Evolutionary conservation across 1,284 basidiomycete genomes (phyloP).

Genomic region (Omphalotus olearius): DNA sequence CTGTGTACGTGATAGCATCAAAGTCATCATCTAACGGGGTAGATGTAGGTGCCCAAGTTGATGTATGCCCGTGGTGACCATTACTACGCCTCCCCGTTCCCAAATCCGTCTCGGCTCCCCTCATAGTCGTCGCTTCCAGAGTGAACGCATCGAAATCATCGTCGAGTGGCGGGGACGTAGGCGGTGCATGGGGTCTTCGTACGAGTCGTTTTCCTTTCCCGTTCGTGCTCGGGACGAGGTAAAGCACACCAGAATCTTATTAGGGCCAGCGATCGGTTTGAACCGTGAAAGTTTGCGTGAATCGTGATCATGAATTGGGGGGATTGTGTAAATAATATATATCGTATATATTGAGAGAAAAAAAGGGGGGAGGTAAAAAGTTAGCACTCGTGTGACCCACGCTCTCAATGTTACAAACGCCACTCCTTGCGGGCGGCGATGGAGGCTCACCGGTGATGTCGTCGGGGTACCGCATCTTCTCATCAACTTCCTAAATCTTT

Average conservation of each 20-base stretch:
- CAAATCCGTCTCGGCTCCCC: background rate
- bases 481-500: no score
- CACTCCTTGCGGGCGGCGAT: no score
- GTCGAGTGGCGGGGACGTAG: conserved; percentile 33
- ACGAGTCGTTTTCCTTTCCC: conserved; percentile 13
- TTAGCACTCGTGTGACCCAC: no score
- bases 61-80: background rate
- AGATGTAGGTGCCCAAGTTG: conserved; percentile 17
- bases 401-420: no score
- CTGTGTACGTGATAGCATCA: conserved; percentile 19
- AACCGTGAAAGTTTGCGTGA: background rate
- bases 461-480: no score
- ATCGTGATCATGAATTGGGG: background rate
- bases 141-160: conserved; percentile 40
- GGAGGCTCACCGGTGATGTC: no score
- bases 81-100: background rate
- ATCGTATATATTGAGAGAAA: no score
- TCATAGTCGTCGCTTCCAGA: conserved; percentile 14
- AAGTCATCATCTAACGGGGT: conserved; percentile 17
- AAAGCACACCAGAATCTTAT: conserved; percentile 25
- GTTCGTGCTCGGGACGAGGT: conserved; percentile 26
- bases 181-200: conserved; percentile 28
- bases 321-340: background rate
- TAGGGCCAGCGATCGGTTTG: no score
- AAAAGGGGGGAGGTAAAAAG: background rate